A percentile compares a stretch with the other conserved stretches of the same genome.
phyloP scores from a whole-genome alignment of 1,284 basidiomycete genomes.

The Hypsizygus ulmarius region DNA sequence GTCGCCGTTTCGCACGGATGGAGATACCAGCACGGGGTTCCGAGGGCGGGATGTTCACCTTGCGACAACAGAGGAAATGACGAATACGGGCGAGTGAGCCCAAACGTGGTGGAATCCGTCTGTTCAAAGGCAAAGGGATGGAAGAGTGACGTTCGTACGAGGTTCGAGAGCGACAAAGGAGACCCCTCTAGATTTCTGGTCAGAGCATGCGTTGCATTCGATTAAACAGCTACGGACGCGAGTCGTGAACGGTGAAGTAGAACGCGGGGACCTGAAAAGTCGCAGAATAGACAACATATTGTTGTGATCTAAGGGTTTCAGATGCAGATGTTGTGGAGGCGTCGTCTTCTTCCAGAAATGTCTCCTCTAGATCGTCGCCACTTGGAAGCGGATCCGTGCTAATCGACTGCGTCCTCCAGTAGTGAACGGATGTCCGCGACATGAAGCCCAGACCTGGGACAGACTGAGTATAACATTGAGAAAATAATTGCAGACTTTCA shows the following conservation, averaged over 20 bases:
- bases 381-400: conserved; percentile 8
- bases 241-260: conserved; percentile 69
- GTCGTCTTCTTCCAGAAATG: conserved; percentile 35
- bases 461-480: conserved; percentile 13
- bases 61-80: conserved; percentile 76
- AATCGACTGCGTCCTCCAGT: conserved; percentile 11
- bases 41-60: conserved; percentile 76
- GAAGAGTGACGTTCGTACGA: conserved; percentile 60
- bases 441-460: conserved; percentile 29
- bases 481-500: background rate
- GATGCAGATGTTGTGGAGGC: conserved; percentile 26
- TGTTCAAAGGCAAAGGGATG: conserved; percentile 43
- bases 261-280: conserved; percentile 77
- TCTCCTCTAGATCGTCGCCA: conserved; percentile 17
- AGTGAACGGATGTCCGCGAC: conserved; percentile 29
- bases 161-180: conserved; percentile 52
- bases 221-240: conserved; percentile 47
- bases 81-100: conserved; percentile 46
- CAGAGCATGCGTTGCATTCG: conserved; percentile 7
- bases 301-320: conserved; percentile 40
- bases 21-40: conserved; percentile 74
- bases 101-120: conserved; percentile 48
- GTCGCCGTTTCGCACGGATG: conserved; percentile 76
- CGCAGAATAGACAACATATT: conserved; percentile 69
- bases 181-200: conserved; percentile 52